Evolutionary conservation across 306 rosid species (phyloP).

Genomic region (Malus sylvestris): DNA sequence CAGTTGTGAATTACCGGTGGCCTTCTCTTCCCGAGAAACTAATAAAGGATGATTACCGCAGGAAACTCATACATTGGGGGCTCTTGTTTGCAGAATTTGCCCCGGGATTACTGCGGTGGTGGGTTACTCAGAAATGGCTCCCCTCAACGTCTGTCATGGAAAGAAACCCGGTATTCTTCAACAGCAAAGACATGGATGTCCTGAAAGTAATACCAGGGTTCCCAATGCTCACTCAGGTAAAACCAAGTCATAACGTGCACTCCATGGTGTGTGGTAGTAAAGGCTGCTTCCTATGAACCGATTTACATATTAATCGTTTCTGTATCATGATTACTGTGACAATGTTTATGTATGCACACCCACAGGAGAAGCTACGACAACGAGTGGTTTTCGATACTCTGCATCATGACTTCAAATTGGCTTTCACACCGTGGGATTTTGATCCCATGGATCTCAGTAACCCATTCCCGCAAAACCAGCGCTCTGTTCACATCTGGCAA

Average conservation of each 20-base stretch:
- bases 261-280: not conserved
- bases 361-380: slow-evolving; percentile 49
- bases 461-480: slow-evolving; percentile 56
- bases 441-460: slow-evolving; percentile 65
- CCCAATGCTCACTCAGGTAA: slow-evolving; percentile 88
- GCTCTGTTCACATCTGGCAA: slow-evolving; percentile 80
- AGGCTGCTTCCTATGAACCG: not conserved
- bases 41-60: slow-evolving; percentile 62
- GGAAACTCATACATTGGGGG: slow-evolving; percentile 39
- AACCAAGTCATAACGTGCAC: not conserved
- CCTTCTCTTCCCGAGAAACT: slow-evolving; percentile 67
- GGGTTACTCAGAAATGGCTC: slow-evolving; percentile 82
- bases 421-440: slow-evolving; percentile 76
- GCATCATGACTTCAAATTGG: slow-evolving; percentile 59
- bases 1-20: slow-evolving; percentile 75
- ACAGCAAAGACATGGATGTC: slow-evolving; percentile 64
- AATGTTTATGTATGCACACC: slow-evolving; percentile 11
- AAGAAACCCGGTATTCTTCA: slow-evolving; percentile 66
- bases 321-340: not conserved
- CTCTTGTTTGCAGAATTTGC: slow-evolving; percentile 55
- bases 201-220: slow-evolving; percentile 65
- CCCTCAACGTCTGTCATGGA: slow-evolving; percentile 85
- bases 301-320: not conserved
- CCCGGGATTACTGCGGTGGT: slow-evolving; percentile 69
- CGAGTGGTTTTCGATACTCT: slow-evolving; percentile 72